phyloP scores from a whole-genome alignment of 2,329 filamentous ascomycete genomes.

The Apiospora kogelbergensis region DNA sequence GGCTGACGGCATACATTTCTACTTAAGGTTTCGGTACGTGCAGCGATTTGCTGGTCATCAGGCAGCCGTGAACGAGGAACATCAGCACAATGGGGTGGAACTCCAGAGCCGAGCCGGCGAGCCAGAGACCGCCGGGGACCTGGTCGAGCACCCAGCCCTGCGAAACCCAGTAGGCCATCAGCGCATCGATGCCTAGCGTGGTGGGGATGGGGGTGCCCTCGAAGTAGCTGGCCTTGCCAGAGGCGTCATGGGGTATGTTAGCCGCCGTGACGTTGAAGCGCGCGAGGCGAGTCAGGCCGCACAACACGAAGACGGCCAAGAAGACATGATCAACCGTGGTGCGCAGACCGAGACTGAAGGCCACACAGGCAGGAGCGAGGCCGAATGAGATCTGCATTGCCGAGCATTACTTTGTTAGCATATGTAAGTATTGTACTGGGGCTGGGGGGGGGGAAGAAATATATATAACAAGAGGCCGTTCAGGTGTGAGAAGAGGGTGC shows the following conservation, averaged over 20 bases:
- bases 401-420: constrained; percentile 8
- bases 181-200: constrained; percentile 72
- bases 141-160: constrained; percentile 76
- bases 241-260: constrained; percentile 85
- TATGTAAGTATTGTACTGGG: background rate
- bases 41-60: constrained; percentile 95
- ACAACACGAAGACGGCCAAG: constrained; percentile 88
- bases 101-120: constrained; percentile 68
- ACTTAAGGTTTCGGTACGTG: constrained; percentile 83
- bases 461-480: background rate
- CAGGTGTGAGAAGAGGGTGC: background rate
- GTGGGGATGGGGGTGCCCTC: constrained; percentile 97
- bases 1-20: background rate
- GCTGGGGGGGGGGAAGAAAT: no score
- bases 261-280: constrained; percentile 97
- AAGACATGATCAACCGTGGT: constrained; percentile 78
- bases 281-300: constrained; percentile 87
- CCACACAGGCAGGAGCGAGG: constrained; percentile 81
- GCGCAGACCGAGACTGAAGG: constrained; percentile 86
- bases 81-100: constrained; percentile 80
- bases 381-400: constrained; percentile 83
- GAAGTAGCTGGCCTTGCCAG: constrained; percentile 92
- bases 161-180: constrained; percentile 89
- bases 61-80: constrained; percentile 84
- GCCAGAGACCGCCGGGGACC: constrained; percentile 73